A percentile compares a stretch with the other conserved stretches of the same genome.
These are phyloP conservation scores for Neospora caninum DNA, from an alignment of 169 alveolate genomes.

Conservation along the genomic window DNA sequence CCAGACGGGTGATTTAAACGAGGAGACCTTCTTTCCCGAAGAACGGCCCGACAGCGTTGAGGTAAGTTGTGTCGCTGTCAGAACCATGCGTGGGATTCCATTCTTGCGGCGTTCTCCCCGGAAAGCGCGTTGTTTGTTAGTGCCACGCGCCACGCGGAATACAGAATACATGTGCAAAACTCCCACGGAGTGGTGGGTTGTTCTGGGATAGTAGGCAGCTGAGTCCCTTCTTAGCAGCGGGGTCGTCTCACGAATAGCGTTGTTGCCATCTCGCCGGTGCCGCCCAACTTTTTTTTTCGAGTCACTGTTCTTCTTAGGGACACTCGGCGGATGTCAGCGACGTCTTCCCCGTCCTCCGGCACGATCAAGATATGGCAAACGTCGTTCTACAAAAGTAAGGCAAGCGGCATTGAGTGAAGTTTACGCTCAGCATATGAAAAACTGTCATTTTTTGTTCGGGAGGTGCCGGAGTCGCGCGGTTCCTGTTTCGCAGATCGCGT, in stretches of 20 bases:
- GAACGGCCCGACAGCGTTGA: not conserved
- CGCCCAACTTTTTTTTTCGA: too few species aligned
- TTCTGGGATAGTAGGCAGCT: too few species aligned
- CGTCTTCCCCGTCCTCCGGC: constrained; percentile 36
- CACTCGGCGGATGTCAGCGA: not conserved
- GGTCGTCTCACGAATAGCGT: too few species aligned
- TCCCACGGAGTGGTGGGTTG: too few species aligned
- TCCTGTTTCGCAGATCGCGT: not conserved
- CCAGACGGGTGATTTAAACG: constrained; percentile 33
- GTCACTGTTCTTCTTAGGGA: not conserved
- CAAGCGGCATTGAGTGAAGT: not conserved
- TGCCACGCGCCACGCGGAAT: too few species aligned
- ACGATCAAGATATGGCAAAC: constrained; percentile 23
- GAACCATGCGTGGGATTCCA: too few species aligned
- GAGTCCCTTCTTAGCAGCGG: too few species aligned
- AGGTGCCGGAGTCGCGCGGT: not conserved
- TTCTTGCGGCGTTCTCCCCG: too few species aligned
- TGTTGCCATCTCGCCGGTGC: too few species aligned
- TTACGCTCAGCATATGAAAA: not conserved
- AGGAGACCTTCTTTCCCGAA: constrained; percentile 14
- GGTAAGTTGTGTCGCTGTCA: not conserved
- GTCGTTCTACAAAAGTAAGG: constrained; percentile 33
- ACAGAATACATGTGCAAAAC: too few species aligned
- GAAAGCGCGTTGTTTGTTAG: too few species aligned
- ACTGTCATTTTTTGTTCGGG: not conserved